phyloP scores from a whole-genome alignment of 257 asterid species.

The Solanum tacnaense region DNA sequence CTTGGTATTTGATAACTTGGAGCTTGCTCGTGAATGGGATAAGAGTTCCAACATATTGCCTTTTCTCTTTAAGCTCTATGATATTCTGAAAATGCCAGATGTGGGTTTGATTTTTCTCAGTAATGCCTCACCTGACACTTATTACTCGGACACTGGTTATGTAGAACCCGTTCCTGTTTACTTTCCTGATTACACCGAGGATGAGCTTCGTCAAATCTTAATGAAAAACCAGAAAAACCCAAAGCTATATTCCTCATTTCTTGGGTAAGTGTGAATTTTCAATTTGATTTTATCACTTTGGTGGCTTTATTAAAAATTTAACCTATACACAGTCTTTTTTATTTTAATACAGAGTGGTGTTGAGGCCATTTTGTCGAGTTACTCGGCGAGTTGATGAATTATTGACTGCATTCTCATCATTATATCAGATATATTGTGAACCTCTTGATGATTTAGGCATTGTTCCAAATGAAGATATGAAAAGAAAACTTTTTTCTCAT shows the following conservation, averaged over 20 bases:
- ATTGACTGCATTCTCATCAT: constrained; percentile 50
- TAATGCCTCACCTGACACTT: constrained; percentile 61
- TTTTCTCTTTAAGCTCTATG: constrained; percentile 59
- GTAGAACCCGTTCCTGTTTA: constrained; percentile 64
- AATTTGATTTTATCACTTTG: not conserved
- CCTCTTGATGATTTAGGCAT: constrained; percentile 51
- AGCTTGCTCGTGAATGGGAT: constrained; percentile 72
- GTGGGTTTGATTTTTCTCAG: constrained; percentile 79
- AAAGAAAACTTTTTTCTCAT: constrained; percentile 48
- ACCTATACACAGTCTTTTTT: not conserved
- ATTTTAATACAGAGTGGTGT: constrained; percentile 51
- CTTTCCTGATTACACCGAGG: constrained; percentile 80
- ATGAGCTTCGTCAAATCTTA: constrained; percentile 63
- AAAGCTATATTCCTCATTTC: constrained; percentile 72
- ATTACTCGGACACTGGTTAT: constrained; percentile 63
- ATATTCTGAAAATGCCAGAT: constrained; percentile 65
- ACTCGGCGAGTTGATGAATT: constrained; percentile 84
- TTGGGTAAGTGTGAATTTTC: constrained; percentile 47
- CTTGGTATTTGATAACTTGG: constrained; percentile 70
- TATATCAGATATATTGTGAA: constrained; percentile 77
- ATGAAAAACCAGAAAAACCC: constrained; percentile 49
- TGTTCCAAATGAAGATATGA: constrained; percentile 49
- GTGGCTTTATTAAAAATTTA: not conserved
- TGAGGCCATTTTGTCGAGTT: constrained; percentile 66
- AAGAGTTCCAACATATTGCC: constrained; percentile 44